Evolutionary conservation across 495 filamentous ascomycete species (phyloP).

Genomic region (Daldinia vernicosa): DNA sequence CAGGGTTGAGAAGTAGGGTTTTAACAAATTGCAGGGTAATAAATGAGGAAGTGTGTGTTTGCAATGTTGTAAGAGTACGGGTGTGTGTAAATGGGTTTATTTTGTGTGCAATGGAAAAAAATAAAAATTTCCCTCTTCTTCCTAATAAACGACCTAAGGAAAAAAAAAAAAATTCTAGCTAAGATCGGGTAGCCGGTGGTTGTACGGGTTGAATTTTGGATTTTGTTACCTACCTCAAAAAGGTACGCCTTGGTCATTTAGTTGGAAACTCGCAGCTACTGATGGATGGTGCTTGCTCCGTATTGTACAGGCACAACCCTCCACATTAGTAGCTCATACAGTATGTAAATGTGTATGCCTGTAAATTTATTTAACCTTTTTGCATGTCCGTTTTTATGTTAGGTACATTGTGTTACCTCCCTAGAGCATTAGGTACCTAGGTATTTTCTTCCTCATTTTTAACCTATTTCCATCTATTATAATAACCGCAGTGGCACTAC

Average conservation of each 20-base stretch:
- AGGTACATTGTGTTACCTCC: not conserved
- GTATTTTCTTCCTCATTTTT: not conserved
- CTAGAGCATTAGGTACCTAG: not conserved
- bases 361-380: not conserved
- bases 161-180: constrained; percentile 36
- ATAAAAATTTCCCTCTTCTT: constrained; percentile 19
- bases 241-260: constrained; percentile 20
- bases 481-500: not conserved
- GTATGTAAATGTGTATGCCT: not conserved
- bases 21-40: constrained; percentile 35
- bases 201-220: constrained; percentile 17
- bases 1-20: constrained; percentile 18
- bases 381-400: not conserved
- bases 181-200: constrained; percentile 35
- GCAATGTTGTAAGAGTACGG: constrained; percentile 23
- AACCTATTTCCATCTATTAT: not conserved
- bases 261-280: constrained; percentile 8
- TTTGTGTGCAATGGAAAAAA: constrained; percentile 40
- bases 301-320: not conserved
- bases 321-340: not conserved
- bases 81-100: constrained; percentile 29
- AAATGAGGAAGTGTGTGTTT: constrained; percentile 33
- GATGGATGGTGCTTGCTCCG: constrained; percentile 20
- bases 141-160: constrained; percentile 33
- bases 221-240: constrained; percentile 26